Base-by-base conservation (phyloP, 495 filamentous ascomycete species). In the Echria macrotheca region DNA sequence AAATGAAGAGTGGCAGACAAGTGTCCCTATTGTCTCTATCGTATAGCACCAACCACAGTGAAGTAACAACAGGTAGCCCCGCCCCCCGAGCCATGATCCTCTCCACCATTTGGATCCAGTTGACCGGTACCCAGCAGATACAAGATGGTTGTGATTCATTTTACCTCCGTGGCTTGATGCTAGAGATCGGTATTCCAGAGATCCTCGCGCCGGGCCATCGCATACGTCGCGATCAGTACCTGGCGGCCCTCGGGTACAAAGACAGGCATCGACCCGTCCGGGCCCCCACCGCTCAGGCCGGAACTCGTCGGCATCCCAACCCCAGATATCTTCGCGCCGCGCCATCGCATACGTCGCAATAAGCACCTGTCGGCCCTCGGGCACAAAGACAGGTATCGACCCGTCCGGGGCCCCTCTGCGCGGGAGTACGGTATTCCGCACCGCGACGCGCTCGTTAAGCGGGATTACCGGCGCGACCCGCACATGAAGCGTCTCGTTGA, bases 401-500 rank as follows among this genome's bases (percentile, higher is more conserved):
- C 49, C 49, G 23, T 39, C 31, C 21, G 24, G 1, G 0, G 73
- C 75, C 2, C 70, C 73, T 8, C 75, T 74, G 0, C 56, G 57
- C 1, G 76, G 75, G 5, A 80, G 55, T 1, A 67, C 67, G 1
- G 75, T 75, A 53, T 79, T 72, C 1, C 55, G 44, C 5, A 73
- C 45, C 1, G 75, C 69, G 29, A 67, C 59, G 3, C 74, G 68
- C 35, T 64, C 64, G 47, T 72, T 72, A 15, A 70, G 46, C 10
- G 66, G 67, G n/a, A 72, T 59, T 12, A 68, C 65, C 2, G 67
- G 66, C 1, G 44, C 63, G 36, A 69, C 39, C 15, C 69, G 63
- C n/a, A n/a, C n/a, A n/a, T n/a, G n/a, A 1, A 71, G 56, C 10
- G 57, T 52, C 59, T 80, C 77, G 56, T 72, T 74, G 50, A 73